phyloP scores from a whole-genome alignment of 2,329 filamentous ascomycete species.

The Paecilomyces sp. region DNA sequence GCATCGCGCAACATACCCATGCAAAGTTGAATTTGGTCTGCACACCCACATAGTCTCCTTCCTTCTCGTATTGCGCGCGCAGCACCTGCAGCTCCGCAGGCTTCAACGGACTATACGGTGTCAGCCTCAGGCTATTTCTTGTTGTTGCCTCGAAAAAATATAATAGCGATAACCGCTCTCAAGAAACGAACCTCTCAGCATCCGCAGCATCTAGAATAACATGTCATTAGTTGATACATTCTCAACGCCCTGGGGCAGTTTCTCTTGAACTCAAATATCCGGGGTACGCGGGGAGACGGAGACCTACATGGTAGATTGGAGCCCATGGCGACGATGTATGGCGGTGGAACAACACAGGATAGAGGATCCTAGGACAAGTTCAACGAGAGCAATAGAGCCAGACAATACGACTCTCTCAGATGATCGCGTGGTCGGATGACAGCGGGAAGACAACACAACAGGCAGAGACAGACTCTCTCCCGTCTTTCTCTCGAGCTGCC shows the following conservation, averaged over 20 bases:
- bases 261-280: slow-evolving; percentile 9
- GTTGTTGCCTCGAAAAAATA: not conserved
- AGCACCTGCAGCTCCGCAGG: slow-evolving; percentile 87
- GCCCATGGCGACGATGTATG: slow-evolving; percentile 22
- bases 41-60: slow-evolving; percentile 91
- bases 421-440: slow-evolving; percentile 1
- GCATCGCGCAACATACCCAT: slow-evolving; percentile 58
- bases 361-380: not conserved
- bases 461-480: not conserved
- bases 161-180: not conserved
- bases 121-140: not conserved
- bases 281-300: slow-evolving; percentile 3
- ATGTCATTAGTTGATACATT: slow-evolving; percentile 9
- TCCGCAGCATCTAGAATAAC: slow-evolving; percentile 75
- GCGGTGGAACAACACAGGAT: not conserved
- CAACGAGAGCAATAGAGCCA: not conserved
- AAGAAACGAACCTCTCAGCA: slow-evolving; percentile 71
- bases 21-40: slow-evolving; percentile 99
- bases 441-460: not conserved
- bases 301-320: slow-evolving; percentile 46
- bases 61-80: slow-evolving; percentile 90
- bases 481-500: not conserved
- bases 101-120: slow-evolving; percentile 64
- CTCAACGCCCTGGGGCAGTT: slow-evolving; percentile 11
- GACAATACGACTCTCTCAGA: not conserved